Evolutionary conservation across 2,329 filamentous ascomycete species (phyloP), one percentile per base, ranked within the genome.

Genomic region (Sporothrix humicola): DNA sequence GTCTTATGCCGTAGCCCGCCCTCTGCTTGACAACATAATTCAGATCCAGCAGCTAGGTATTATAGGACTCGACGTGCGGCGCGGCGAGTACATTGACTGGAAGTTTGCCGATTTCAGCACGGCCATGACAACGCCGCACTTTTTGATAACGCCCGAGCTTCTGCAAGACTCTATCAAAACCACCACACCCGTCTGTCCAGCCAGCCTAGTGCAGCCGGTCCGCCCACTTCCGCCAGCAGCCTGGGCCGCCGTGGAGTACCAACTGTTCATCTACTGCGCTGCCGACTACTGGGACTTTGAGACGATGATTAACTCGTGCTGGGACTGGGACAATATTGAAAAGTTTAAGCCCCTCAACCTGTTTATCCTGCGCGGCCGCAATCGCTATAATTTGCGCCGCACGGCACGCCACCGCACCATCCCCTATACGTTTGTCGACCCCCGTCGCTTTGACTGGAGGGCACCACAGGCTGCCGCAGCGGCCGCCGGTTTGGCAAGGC

Each of bases 71-170:
- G 76, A 77, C 58, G 52, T 75, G 17, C 54, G 23, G 15, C 20
- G 58, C 61, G 71, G 74, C 15, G 77, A 80, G 58, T 6, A 78
- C 12, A 73, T 79, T 71, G 72, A 66, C 72, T 73, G 75, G 68
- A 79, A 78, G 59, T 1, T 78, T 2, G 42, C 70, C 69, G 77
- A 80, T 72, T 78, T 80, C 59, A 79, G 78, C 74, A 76, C 48
- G 5, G 71, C 77, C 65, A 66, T 79, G 23, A 80, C 79, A 6
- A 17, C 74, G 8, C 79, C 79, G 13, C 78, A 80, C 70, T 77
- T 74, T 7, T 3, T 46, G 15, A 59, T 17, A 4, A 71, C n/a
- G 15, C 69, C 56, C 13, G 42, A 58, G 58, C 37, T 71, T 12
- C 56, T 59, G 4, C 23, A 31, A 31, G 12, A 13, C 26, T n/a